These are phyloP conservation scores for Volvariella volvacea DNA, from an alignment of 1,284 basidiomycete genomes.

Conservation along the genomic window DNA sequence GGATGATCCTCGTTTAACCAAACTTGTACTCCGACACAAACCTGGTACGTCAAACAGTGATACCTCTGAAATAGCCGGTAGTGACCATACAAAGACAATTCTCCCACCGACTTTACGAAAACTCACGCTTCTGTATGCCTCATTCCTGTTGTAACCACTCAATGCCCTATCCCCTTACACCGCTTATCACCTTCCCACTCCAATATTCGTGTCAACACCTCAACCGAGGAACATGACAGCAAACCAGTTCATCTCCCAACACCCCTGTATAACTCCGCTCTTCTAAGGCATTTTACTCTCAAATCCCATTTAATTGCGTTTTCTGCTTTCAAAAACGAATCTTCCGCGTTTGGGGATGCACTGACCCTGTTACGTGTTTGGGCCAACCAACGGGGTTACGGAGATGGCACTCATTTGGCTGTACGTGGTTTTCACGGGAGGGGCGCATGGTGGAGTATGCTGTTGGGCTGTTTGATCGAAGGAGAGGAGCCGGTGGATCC, in stretches of 20 bases:
- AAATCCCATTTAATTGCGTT: slow-evolving; percentile 64
- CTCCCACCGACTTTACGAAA: slow-evolving; percentile 58
- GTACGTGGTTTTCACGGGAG: slow-evolving; percentile 63
- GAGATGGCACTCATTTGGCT: slow-evolving; percentile 45
- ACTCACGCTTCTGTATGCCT: slow-evolving; percentile 68
- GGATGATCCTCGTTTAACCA: slow-evolving; percentile 64
- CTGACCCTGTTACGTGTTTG: slow-evolving; percentile 81
- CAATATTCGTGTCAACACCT: slow-evolving; percentile 49
- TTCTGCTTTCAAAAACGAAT: slow-evolving; percentile 56
- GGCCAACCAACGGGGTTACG: slow-evolving; percentile 85
- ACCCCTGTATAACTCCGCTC: slow-evolving; percentile 75
- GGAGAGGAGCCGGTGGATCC: slow-evolving; percentile 52
- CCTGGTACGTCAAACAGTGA: slow-evolving; percentile 35
- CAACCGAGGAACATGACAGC: slow-evolving; percentile 15
- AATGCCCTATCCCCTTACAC: slow-evolving; percentile 54
- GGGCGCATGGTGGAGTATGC: slow-evolving; percentile 63
- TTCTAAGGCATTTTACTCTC: slow-evolving; percentile 65
- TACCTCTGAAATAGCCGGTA: slow-evolving; percentile 5
- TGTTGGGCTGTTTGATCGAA: slow-evolving; percentile 66
- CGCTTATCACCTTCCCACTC: slow-evolving; percentile 73
- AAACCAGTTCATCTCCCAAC: slow-evolving; percentile 34
- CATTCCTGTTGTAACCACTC: slow-evolving; percentile 57
- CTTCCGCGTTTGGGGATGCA: slow-evolving; percentile 70
- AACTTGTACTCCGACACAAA: slow-evolving; percentile 54
- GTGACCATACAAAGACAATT: slow-evolving; percentile 34